phyloP scores from a whole-genome alignment of 148 eudicot species.

The Cornus florida region DNA sequence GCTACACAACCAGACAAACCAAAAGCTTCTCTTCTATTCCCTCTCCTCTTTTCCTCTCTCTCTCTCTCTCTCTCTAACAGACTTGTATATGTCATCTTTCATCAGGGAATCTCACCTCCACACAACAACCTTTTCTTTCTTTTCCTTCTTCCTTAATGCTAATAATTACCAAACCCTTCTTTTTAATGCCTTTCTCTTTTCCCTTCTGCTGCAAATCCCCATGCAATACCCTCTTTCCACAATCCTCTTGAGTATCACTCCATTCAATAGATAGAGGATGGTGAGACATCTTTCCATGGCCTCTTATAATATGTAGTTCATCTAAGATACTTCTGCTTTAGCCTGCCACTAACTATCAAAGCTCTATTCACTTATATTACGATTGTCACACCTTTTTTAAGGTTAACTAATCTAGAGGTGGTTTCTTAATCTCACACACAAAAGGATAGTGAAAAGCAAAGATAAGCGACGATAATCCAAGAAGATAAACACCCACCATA shows the following conservation, averaged over 20 bases:
- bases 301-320: not conserved
- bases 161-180: slow-evolving; percentile 45
- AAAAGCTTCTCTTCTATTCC: slow-evolving; percentile 42
- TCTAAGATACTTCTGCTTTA: not conserved
- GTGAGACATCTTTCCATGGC: not conserved
- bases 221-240: slow-evolving; percentile 24
- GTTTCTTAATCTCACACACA: not conserved
- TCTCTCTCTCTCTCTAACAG: not conserved
- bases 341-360: not conserved
- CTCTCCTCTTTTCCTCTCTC: slow-evolving; percentile 3
- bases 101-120: slow-evolving; percentile 67
- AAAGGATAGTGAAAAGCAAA: not conserved
- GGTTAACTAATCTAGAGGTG: not conserved
- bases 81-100: slow-evolving; percentile 56
- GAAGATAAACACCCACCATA: not conserved
- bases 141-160: slow-evolving; percentile 37
- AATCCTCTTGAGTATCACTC: slow-evolving; percentile 17
- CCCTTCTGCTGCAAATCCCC: slow-evolving; percentile 31
- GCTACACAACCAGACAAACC: slow-evolving; percentile 45
- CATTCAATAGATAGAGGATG: not conserved
- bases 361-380: not conserved
- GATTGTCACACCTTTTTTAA: not conserved
- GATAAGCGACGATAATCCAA: not conserved
- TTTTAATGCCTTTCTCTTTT: slow-evolving; percentile 32
- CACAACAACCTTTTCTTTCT: slow-evolving; percentile 34